A percentile compares a stretch with the other conserved stretches of the same genome.
Evolutionary conservation across 148 eudicot species (phyloP).

Genomic region (Diospyros lotus): DNA sequence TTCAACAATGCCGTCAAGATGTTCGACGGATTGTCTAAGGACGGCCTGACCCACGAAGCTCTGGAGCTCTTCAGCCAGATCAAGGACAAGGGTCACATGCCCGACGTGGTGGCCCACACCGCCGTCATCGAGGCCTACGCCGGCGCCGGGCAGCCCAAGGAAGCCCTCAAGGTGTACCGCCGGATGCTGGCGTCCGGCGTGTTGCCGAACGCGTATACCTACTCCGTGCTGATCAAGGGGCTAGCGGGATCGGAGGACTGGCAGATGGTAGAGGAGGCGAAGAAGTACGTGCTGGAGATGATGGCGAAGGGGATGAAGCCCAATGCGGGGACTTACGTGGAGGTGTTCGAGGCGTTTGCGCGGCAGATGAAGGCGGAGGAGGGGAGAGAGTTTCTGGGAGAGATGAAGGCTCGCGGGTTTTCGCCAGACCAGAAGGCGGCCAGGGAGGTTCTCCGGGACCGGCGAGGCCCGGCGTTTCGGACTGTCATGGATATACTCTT

Average conservation of each 20-base stretch:
- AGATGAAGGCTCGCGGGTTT: conserved; percentile 48
- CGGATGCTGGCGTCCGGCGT: conserved; percentile 53
- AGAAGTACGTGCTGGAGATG: conserved; percentile 64
- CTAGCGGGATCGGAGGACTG: conserved; percentile 32
- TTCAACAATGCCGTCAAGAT: conserved; percentile 70
- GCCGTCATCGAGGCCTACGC: conserved; percentile 77
- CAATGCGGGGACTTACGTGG: conserved; percentile 42
- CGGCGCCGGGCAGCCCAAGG: conserved; percentile 52
- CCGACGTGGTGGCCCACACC: conserved; percentile 78
- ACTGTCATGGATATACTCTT: conserved; percentile 45
- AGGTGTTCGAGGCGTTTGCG: conserved; percentile 51
- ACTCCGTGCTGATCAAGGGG: conserved; percentile 51
- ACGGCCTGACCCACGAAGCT: conserved; percentile 71
- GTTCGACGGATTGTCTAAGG: conserved; percentile 89
- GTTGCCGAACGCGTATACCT: conserved; percentile 62
- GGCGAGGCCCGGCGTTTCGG: conserved; percentile 37
- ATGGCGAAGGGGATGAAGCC: conserved; percentile 54
- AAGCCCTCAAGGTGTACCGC: conserved; percentile 42
- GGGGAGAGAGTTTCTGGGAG: conserved; percentile 46
- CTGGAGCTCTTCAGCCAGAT: conserved; percentile 9
- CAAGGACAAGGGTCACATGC: conserved; percentile 70
- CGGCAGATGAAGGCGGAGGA: conserved; percentile 47
- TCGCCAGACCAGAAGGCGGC: conserved; percentile 43
- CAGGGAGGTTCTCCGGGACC: conserved; percentile 48
- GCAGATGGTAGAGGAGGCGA: conserved; percentile 44